A percentile compares a stretch with the other conserved stretches of the same genome.
Evolutionary conservation across 495 filamentous ascomycete species (phyloP).

Genomic region (Aspergillus affinis): DNA sequence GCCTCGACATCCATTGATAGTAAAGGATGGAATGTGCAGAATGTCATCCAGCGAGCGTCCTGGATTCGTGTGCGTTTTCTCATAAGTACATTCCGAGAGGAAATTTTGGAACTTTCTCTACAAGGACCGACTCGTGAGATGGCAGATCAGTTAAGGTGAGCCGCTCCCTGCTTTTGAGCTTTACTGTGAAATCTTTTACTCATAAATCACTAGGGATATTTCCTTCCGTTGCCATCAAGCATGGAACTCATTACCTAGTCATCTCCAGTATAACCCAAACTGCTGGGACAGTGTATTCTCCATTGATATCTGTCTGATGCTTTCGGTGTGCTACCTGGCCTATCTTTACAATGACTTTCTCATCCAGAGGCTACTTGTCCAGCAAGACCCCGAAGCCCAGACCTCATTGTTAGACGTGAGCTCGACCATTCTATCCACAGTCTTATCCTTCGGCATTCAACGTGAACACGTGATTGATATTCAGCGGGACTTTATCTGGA

Average conservation of each 20-base stretch:
- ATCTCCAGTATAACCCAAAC: constrained; percentile 33
- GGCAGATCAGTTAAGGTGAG: constrained; percentile 24
- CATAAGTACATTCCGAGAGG: constrained; percentile 50
- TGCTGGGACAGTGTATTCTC: constrained; percentile 24
- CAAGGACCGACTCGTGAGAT: constrained; percentile 30
- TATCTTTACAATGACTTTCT: constrained; percentile 48
- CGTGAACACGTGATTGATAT: constrained; percentile 40
- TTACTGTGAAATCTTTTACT: not conserved
- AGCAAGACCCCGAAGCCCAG: constrained; percentile 33
- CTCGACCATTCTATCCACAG: constrained; percentile 37
- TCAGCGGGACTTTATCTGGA: constrained; percentile 25
- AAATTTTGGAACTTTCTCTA: constrained; percentile 58
- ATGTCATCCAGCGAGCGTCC: constrained; percentile 31
- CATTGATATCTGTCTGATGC: constrained; percentile 29
- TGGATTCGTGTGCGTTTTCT: constrained; percentile 48
- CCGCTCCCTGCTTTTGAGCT: not conserved
- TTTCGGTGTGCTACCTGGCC: constrained; percentile 34
- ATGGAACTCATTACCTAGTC: constrained; percentile 36
- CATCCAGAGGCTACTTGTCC: constrained; percentile 43
- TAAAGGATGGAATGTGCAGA: constrained; percentile 53
- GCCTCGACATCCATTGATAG: constrained; percentile 37
- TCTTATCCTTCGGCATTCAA: constrained; percentile 37
- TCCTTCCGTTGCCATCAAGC: constrained; percentile 33
- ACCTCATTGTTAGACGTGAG: constrained; percentile 37
- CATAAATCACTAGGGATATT: constrained; percentile 26